These are phyloP conservation scores for Cercospora sp. DNA, from an alignment of 2,329 filamentous ascomycete genomes.

Conservation along the genomic window DNA sequence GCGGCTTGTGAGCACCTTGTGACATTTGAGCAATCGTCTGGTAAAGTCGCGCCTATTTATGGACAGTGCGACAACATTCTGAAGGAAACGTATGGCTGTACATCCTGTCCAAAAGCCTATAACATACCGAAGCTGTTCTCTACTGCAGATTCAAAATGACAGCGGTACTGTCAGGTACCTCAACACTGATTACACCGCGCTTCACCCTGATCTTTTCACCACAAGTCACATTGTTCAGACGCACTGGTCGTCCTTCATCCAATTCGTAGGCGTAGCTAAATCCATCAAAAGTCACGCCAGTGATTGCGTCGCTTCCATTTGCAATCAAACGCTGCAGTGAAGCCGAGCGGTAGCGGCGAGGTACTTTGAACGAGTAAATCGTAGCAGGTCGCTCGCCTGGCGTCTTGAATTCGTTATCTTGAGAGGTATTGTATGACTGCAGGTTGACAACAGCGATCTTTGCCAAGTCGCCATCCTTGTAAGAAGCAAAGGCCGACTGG, in stretches of 20 bases:
- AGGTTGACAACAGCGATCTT: conserved; percentile 60
- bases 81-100: no score
- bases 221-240: conserved; percentile 56
- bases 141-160: conserved; percentile 8
- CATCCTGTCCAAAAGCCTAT: no score
- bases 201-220: conserved; percentile 47
- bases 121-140: no score
- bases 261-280: conserved; percentile 63
- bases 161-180: not conserved
- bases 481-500: conserved; percentile 59
- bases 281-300: conserved; percentile 62
- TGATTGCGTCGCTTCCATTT: conserved; percentile 64
- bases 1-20: no score
- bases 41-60: no score
- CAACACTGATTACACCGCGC: conserved; percentile 34
- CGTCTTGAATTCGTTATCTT: conserved; percentile 48
- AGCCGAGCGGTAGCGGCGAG: conserved; percentile 28
- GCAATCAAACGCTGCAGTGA: conserved; percentile 55
- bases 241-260: conserved; percentile 54
- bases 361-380: conserved; percentile 48
- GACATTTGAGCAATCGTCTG: no score
- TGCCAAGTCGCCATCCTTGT: conserved; percentile 48
- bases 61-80: no score
- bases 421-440: conserved; percentile 53
- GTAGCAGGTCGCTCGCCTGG: conserved; percentile 36